A percentile compares a stretch with the other conserved stretches of the same genome.
Conservation (phyloP, 257 asterid genomes). For the Thymus quinquecostatus region DNA sequence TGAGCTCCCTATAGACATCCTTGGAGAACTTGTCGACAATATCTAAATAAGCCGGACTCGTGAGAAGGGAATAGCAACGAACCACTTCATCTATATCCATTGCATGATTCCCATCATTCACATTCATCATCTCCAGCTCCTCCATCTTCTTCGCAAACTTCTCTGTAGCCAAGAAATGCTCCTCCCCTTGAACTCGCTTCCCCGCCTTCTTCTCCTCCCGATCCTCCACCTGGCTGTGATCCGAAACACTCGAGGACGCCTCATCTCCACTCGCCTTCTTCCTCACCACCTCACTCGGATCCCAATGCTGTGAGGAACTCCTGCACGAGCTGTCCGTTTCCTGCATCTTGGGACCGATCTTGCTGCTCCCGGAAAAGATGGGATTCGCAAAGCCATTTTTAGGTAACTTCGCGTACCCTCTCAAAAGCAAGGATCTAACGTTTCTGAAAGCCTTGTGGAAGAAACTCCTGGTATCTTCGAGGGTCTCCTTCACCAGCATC, state of each 20-base stretch:
- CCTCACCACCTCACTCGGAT: slow-evolving; percentile 29
- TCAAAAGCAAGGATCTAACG: slow-evolving; percentile 47
- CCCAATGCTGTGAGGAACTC: slow-evolving; percentile 46
- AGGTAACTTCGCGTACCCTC: slow-evolving; percentile 50
- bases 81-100: slow-evolving; percentile 81
- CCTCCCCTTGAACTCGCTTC: slow-evolving; percentile 27
- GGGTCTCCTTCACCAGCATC: slow-evolving; percentile 48
- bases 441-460: slow-evolving; percentile 44
- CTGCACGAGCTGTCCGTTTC: slow-evolving; percentile 45
- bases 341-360: slow-evolving; percentile 39
- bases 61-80: slow-evolving; percentile 69
- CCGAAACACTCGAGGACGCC: slow-evolving; percentile 37
- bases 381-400: slow-evolving; percentile 38
- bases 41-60: slow-evolving; percentile 54
- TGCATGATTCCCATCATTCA: slow-evolving; percentile 62
- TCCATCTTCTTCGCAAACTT: slow-evolving; percentile 64
- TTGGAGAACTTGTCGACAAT: slow-evolving; percentile 58
- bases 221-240: slow-evolving; percentile 30
- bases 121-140: slow-evolving; percentile 76
- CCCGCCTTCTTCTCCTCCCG: slow-evolving; percentile 38
- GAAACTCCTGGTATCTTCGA: slow-evolving; percentile 52
- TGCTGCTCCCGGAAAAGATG: slow-evolving; percentile 33
- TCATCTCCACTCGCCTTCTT: slow-evolving; percentile 35
- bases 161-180: slow-evolving; percentile 37
- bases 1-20: slow-evolving; percentile 47